Percentiles rank a stretch among this genome's conserved stretches.
phyloP scores from a whole-genome alignment of 305 asterid species.

The Fraxinus latifolia region DNA sequence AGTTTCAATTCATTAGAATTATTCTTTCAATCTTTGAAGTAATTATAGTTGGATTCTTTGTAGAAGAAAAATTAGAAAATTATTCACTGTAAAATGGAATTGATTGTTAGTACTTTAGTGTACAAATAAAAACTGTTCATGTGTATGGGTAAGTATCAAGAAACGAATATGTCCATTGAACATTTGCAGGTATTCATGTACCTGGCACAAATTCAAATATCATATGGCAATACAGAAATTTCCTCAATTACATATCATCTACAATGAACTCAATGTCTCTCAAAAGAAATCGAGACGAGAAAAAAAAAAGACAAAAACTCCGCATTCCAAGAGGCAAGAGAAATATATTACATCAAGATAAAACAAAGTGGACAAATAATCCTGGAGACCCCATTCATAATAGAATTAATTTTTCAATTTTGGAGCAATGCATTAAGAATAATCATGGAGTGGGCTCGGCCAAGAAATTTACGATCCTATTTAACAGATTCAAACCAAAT shows the following conservation, averaged over 20 bases:
- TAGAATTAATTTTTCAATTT: slow-evolving; percentile 4
- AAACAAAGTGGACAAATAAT: not conserved
- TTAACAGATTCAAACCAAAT: slow-evolving; percentile 81
- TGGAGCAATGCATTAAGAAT: slow-evolving; percentile 23
- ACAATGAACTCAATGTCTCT: slow-evolving; percentile 1
- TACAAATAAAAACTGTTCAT: not conserved
- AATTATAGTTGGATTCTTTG: not conserved
- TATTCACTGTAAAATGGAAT: not conserved
- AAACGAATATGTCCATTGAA: not conserved
- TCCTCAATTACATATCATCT: not conserved
- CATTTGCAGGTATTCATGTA: not conserved
- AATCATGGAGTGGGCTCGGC: slow-evolving; percentile 50
- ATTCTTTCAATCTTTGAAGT: not conserved
- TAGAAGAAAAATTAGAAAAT: not conserved
- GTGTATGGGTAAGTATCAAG: not conserved
- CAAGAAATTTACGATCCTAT: slow-evolving; percentile 72
- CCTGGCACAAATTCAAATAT: not conserved
- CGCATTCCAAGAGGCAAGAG: slow-evolving; percentile 22
- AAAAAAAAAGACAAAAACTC: not conserved
- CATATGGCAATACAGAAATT: not conserved
- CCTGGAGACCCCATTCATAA: not conserved
- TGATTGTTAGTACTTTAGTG: not conserved
- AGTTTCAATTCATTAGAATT: not conserved
- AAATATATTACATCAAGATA: slow-evolving; percentile 24
- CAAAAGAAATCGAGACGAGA: slow-evolving; percentile 15